Evolutionary conservation across 192 early-diverging fungal genomes (phyloP), one percentile per base, ranked within the genome.

Genomic region (Cladochytrium replicatum): DNA sequence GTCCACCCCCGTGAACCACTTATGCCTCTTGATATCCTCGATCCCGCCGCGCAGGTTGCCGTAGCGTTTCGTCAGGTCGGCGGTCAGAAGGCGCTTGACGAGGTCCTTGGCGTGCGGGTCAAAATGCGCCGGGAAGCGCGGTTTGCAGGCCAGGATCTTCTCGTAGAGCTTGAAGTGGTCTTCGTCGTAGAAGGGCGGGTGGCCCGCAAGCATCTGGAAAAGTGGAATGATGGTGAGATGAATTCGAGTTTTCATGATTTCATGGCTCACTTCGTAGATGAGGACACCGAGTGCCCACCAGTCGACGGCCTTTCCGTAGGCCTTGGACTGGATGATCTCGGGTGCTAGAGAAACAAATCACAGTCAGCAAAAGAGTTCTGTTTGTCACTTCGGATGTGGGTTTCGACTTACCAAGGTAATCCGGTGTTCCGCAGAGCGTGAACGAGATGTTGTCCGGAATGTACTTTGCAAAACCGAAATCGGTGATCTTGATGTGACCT

Each of bases 1-100:
- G 58, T 97, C 89, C 6, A 95, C 77, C 8, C 87, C 91, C 29
- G 85, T 81, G 59, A 97, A 95, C 94, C 94, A 97, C 50, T 74
- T 76, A 68, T 97, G 94, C 50, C 72, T 69, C 69, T 95, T 93
- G 64, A 97, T 95, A 64, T 97, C 92, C 1, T 78, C 66, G 28
- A 75, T 75, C 1, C 86, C 86, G 39, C 75, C 77, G 40, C 74
- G 57, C 57, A 88, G 61, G 54, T 88, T 88, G 39, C 85, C 86
- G 60, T 74, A 87, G 22, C 86, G 80, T 50, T 85, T 82, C 6
- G 86, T 78, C 29, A 87, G 49, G 52, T 87, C 86, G 5, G 83
- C 43, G 1, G 82, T 79, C 46, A 88, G 55, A 11, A 88, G 52
- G 2, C 77, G 64, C 42, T 84, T 81, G 42, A 88, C 56, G 28